These are phyloP conservation scores for Ceratobasidium sp. DNA, from an alignment of 1,284 basidiomycete genomes.

Conservation along the genomic window DNA sequence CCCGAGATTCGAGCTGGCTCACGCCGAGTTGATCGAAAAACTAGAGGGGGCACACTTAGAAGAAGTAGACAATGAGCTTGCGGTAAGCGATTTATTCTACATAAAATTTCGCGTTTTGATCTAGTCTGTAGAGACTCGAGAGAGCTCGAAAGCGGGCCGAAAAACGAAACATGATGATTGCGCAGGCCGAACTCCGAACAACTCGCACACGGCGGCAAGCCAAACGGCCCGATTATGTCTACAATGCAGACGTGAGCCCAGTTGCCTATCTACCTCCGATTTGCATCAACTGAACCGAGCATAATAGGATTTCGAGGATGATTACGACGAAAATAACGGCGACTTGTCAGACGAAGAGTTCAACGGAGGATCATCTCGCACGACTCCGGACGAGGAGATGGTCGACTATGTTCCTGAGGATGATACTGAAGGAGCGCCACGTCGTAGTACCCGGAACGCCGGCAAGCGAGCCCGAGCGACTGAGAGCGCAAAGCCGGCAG, in stretches of 20 bases:
- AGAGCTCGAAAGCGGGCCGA: slow-evolving; percentile 33
- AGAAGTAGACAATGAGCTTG: slow-evolving; percentile 71
- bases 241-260: slow-evolving; percentile 64
- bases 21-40: slow-evolving; percentile 67
- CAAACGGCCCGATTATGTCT: slow-evolving; percentile 79
- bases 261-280: neutral
- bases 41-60: slow-evolving; percentile 69
- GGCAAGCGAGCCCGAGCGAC: slow-evolving; percentile 16
- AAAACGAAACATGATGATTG: slow-evolving; percentile 63
- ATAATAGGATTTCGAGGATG: slow-evolving; percentile 60
- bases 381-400: slow-evolving; percentile 55
- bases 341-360: slow-evolving; percentile 42
- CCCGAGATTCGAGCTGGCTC: slow-evolving; percentile 64
- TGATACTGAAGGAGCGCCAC: slow-evolving; percentile 41
- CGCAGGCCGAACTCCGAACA: slow-evolving; percentile 77
- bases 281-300: slow-evolving; percentile 51
- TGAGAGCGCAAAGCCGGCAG: slow-evolving; percentile 9
- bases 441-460: slow-evolving; percentile 14
- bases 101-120: neutral
- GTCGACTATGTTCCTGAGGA: slow-evolving; percentile 51
- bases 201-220: slow-evolving; percentile 77
- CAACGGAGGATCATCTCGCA: slow-evolving; percentile 32
- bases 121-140: slow-evolving; percentile 21
- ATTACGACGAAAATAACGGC: slow-evolving; percentile 46
- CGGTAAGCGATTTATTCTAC: slow-evolving; percentile 62